phyloP scores from a whole-genome alignment of 306 rosid genomes.

The Carpinus viminea region DNA sequence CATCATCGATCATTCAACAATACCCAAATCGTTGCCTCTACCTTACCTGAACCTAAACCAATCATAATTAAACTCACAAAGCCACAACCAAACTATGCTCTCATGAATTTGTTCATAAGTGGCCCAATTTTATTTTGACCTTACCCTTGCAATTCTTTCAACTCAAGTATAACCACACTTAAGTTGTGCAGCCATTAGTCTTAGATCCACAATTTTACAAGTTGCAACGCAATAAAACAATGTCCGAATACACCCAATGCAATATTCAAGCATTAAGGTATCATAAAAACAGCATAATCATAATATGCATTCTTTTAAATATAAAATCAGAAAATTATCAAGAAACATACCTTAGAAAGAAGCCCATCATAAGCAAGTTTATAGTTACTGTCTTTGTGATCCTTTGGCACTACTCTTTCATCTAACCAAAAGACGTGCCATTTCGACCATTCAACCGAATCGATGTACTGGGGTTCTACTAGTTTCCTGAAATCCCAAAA shows the following conservation, averaged over 20 bases:
- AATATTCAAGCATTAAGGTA: neutral
- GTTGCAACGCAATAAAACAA: neutral
- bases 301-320: neutral
- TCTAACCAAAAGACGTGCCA: conserved; percentile 92
- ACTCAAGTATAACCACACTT: neutral
- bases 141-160: neutral
- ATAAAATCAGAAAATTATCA: conserved; percentile 16
- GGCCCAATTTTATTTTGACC: neutral
- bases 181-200: neutral
- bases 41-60: neutral
- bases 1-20: neutral
- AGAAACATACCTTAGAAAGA: conserved; percentile 62
- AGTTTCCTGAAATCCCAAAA: conserved; percentile 59
- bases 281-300: neutral
- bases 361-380: conserved; percentile 78
- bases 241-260: neutral
- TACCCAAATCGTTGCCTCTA: neutral
- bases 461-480: conserved; percentile 59
- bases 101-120: neutral
- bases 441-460: conserved; percentile 65
- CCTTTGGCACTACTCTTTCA: conserved; percentile 83
- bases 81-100: too few relatives aligned
- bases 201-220: neutral
- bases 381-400: conserved; percentile 80
- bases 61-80: neutral